Conservation (phyloP, 176 grass and related monocot species). For the barley (Hordeum vulgare) region MorexV3_pseudomolecules_assembly NC_058522.1:582163389-582163888, state of each 20-base stretch:
- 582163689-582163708: constrained; percentile 73
- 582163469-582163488: constrained; percentile 47
- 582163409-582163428: constrained; percentile 53
- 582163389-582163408: constrained; percentile 78
- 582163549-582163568: constrained; percentile 44
- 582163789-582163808: constrained; percentile 30
- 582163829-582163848: constrained; percentile 12
- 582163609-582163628: constrained; percentile 28
- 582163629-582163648: constrained; percentile 38
- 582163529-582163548: constrained; percentile 39
- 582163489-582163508: constrained; percentile 73
- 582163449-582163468: constrained; percentile 61
- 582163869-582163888: constrained; percentile 69
- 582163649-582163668: constrained; percentile 87
- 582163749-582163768: constrained; percentile 32
- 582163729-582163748: constrained; percentile 80
- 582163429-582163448: constrained; percentile 66
- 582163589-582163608: constrained; percentile 37
- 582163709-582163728: constrained; percentile 72
- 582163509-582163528: constrained; percentile 41
- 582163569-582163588: constrained; percentile 38
- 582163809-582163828: constrained; percentile 13
- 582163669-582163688: constrained; percentile 92
- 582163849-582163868: constrained; percentile 69
- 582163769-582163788: constrained; percentile 23